These are phyloP conservation scores for Thecaphora frezii DNA, from an alignment of 1,284 basidiomycete species.

Conservation along the genomic window DNA sequence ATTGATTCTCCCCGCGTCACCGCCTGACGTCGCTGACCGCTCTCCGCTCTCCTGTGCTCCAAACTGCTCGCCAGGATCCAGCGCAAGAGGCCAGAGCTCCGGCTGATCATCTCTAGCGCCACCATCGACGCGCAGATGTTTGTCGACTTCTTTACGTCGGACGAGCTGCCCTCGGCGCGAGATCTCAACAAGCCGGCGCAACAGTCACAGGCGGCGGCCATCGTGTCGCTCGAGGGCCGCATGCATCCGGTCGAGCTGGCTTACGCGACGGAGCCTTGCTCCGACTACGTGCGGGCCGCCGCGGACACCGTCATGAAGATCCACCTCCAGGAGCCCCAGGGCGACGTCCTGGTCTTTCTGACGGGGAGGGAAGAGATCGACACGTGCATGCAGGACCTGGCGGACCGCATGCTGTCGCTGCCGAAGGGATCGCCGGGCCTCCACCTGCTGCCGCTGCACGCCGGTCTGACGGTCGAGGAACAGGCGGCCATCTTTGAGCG, in stretches of 20 bases:
- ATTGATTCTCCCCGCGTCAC: conserved; percentile 5
- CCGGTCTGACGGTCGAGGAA: conserved; percentile 81
- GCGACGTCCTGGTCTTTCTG: conserved; percentile 63
- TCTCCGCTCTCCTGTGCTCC: no score
- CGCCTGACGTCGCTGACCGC: background rate
- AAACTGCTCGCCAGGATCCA: conserved; percentile 67
- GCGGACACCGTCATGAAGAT: conserved; percentile 60
- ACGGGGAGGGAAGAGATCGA: conserved; percentile 65
- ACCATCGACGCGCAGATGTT: conserved; percentile 89
- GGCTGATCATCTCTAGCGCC: conserved; percentile 90
- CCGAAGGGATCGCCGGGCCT: conserved; percentile 63
- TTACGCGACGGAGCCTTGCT: conserved; percentile 55
- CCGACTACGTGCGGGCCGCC: conserved; percentile 57
- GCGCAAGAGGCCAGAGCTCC: conserved; percentile 80
- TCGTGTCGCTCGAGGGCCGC: conserved; percentile 59
- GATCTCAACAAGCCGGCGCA: conserved; percentile 7
- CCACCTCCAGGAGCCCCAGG: conserved; percentile 63
- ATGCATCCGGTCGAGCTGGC: conserved; percentile 60
- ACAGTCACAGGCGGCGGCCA: conserved; percentile 31
- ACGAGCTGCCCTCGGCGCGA: conserved; percentile 48
- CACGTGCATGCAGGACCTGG: conserved; percentile 74
- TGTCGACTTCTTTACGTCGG: conserved; percentile 76
- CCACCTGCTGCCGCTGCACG: conserved; percentile 77
- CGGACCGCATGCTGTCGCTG: conserved; percentile 67
- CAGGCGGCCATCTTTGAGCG: conserved; percentile 82